These are phyloP conservation scores for Hondaea fermentalgiana DNA, from an alignment of 108 stramenopile species.

Conservation along the genomic window DNA sequence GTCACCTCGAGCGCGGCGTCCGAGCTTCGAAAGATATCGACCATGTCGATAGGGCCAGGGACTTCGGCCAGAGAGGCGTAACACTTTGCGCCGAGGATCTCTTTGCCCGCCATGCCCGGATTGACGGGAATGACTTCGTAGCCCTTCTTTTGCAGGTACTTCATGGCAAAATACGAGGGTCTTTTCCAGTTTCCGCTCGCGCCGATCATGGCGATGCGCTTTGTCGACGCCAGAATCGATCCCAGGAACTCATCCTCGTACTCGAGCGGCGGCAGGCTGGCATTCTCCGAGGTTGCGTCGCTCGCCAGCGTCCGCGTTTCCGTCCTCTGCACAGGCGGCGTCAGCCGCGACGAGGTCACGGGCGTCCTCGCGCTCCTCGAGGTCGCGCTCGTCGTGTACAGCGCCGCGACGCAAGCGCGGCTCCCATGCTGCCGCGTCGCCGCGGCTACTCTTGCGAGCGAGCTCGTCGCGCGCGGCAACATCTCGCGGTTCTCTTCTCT, in stretches of 20 bases:
- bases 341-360: neutral
- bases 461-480: too few species aligned
- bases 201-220: slow-evolving; percentile 12
- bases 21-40: neutral
- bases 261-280: neutral
- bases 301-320: neutral
- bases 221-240: neutral
- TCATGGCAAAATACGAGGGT: slow-evolving; percentile 16
- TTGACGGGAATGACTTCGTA: slow-evolving; percentile 6
- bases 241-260: neutral
- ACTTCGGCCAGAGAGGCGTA: slow-evolving; percentile 15
- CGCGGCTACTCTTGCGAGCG: too few species aligned
- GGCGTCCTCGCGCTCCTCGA: too few species aligned
- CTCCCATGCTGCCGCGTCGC: too few species aligned
- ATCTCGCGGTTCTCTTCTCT: too few species aligned
- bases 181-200: slow-evolving; percentile 18
- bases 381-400: too few species aligned
- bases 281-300: neutral
- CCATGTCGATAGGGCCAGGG: neutral
- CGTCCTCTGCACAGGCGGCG: neutral
- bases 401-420: too few species aligned
- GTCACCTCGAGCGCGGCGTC: neutral
- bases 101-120: neutral
- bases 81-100: neutral
- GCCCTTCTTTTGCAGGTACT: slow-evolving; percentile 24